Conservation (phyloP, 805 yeast genomes). For the Brettanomyces naardenensis region DNA sequence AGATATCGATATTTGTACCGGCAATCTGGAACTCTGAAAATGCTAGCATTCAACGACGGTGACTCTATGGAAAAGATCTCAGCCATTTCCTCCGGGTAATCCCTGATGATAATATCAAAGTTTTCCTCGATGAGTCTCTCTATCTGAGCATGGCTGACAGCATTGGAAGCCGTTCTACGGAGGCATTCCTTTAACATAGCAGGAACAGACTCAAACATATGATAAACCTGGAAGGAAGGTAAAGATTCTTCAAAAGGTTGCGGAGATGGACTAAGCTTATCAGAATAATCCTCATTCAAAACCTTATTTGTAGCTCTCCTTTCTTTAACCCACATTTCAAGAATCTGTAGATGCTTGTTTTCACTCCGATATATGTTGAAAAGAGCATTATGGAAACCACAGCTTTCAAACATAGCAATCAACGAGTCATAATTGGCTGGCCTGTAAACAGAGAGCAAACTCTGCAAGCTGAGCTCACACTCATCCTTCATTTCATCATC, state of each 20-base stretch:
- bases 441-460: conserved; percentile 58
- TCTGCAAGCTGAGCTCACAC: conserved; percentile 69
- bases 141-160: conserved; percentile 15
- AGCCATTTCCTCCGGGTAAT: conserved; percentile 30
- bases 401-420: conserved; percentile 42
- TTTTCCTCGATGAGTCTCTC: conserved; percentile 21
- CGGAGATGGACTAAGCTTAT: too few species aligned
- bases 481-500: conserved; percentile 36
- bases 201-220: conserved; percentile 25
- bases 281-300: background rate
- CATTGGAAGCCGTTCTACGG: conserved; percentile 9
- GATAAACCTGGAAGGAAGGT: conserved; percentile 4
- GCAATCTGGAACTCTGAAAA: conserved; percentile 24
- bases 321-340: conserved; percentile 42
- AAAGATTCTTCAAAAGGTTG: too few species aligned
- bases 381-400: conserved; percentile 51
- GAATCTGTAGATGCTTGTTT: conserved; percentile 41
- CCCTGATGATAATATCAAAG: conserved; percentile 21
- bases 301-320: conserved; percentile 3
- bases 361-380: conserved; percentile 48
- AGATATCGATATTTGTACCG: conserved; percentile 27
- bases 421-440: conserved; percentile 47
- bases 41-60: conserved; percentile 32
- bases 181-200: conserved; percentile 20
- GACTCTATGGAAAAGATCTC: conserved; percentile 27